Evolutionary conservation across 2,329 filamentous ascomycete genomes (phyloP).

Genomic region (Botrytis deweyae): DNA sequence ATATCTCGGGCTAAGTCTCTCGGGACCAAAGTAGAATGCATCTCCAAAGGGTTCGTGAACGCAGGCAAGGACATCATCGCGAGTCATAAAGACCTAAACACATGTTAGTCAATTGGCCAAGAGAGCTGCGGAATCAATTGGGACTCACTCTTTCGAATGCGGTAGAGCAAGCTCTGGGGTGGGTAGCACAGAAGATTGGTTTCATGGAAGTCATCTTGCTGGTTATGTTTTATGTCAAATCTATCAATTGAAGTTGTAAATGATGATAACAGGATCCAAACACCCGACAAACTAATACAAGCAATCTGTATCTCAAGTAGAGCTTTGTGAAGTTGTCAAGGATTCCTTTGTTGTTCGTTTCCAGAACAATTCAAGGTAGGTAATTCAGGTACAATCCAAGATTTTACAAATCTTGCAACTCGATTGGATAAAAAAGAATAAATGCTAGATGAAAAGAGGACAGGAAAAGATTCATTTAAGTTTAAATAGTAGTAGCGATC

Average conservation of each 20-base stretch:
- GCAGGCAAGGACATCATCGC: slow-evolving; percentile 74
- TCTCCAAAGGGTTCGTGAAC: slow-evolving; percentile 97
- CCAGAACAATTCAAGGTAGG: slow-evolving; percentile 13
- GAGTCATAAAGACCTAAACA: slow-evolving; percentile 92
- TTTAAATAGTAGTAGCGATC: background rate
- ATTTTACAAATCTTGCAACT: slow-evolving; percentile 3
- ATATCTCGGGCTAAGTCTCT: slow-evolving; percentile 78
- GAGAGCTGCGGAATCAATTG: background rate
- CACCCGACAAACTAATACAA: slow-evolving; percentile 1
- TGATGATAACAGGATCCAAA: background rate
- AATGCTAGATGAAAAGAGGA: slow-evolving; percentile 2
- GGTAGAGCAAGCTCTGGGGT: slow-evolving; percentile 92
- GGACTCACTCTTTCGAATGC: slow-evolving; percentile 83
- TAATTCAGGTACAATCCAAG: background rate
- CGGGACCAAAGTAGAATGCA: slow-evolving; percentile 93
- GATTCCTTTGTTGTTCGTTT: slow-evolving; percentile 15
- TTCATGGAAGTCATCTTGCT: slow-evolving; percentile 64
- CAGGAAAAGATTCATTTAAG: background rate
- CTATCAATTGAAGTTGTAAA: slow-evolving; percentile 1
- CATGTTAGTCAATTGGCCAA: slow-evolving; percentile 18
- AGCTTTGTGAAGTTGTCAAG: slow-evolving; percentile 22
- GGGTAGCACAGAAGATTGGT: slow-evolving; percentile 89
- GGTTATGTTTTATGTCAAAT: slow-evolving; percentile 12
- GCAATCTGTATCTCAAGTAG: slow-evolving; percentile 37
- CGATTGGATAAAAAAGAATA: background rate